Percentiles rank a stretch among this genome's conserved stretches.
These are phyloP conservation scores for Verbena officinalis DNA, from an alignment of 257 asterid species.

Conservation along the genomic window DNA sequence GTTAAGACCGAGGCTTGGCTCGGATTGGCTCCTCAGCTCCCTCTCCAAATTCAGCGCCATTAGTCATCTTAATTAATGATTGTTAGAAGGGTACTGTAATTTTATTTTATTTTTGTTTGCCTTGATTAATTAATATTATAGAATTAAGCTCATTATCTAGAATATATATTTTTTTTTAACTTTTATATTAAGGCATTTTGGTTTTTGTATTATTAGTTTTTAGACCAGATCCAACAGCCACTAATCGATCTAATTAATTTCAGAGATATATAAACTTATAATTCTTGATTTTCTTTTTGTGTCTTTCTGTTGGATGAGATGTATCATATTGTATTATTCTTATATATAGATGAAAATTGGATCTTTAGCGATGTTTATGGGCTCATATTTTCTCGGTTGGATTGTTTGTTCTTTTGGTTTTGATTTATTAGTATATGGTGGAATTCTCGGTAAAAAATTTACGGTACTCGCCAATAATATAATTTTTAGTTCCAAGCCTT, in stretches of 20 bases:
- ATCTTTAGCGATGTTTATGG: too few relatives aligned
- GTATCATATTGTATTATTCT: too few relatives aligned
- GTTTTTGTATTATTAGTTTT: background rate
- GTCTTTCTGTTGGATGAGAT: background rate
- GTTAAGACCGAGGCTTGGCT: conserved; percentile 52
- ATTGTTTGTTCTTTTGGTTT: too few relatives aligned
- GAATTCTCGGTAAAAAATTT: too few relatives aligned
- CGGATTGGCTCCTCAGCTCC: conserved; percentile 46
- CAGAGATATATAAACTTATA: background rate
- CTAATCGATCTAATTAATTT: conserved; percentile 7
- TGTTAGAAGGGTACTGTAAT: conserved; percentile 13
- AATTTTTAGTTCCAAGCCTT: too few relatives aligned
- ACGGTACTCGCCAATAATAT: too few relatives aligned
- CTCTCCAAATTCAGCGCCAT: conserved; percentile 31
- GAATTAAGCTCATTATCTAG: background rate
- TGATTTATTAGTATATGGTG: too few relatives aligned
- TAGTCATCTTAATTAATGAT: conserved; percentile 8
- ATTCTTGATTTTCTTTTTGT: background rate
- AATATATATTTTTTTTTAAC: conserved; percentile 1
- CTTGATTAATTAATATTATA: conserved; percentile 23
- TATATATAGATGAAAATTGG: background rate
- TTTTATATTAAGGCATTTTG: conserved; percentile 14
- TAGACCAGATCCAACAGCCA: conserved; percentile 13
- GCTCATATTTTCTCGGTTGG: too few relatives aligned
- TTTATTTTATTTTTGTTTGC: background rate